Evolutionary conservation across 352 stramenopile species (phyloP).

Genomic region (Globisporangium alternatum): DNA sequence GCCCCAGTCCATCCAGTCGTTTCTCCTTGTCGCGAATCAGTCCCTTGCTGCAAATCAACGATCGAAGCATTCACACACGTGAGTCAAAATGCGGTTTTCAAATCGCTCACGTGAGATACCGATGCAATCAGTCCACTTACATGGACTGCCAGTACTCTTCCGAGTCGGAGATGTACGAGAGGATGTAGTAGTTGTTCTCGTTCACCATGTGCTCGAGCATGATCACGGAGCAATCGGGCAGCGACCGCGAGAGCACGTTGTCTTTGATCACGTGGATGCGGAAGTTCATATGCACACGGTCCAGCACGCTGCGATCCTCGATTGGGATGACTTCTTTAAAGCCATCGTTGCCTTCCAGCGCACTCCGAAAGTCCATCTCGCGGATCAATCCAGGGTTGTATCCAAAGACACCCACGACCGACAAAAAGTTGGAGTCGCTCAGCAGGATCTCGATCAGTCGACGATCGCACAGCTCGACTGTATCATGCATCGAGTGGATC

Average conservation of each 20-base stretch:
- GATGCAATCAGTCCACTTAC: slow-evolving; percentile 26
- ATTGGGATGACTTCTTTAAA: slow-evolving; percentile 83
- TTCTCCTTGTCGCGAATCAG: slow-evolving; percentile 40
- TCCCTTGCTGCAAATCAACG: slow-evolving; percentile 36
- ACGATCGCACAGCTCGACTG: slow-evolving; percentile 77
- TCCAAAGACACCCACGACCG: slow-evolving; percentile 76
- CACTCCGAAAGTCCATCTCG: slow-evolving; percentile 72
- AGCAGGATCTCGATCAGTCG: slow-evolving; percentile 66
- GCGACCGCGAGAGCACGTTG: slow-evolving; percentile 73
- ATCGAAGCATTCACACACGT: neutral
- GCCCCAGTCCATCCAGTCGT: slow-evolving; percentile 46
- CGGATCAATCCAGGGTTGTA: slow-evolving; percentile 74
- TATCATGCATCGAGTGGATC: neutral
- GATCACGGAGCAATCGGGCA: slow-evolving; percentile 71
- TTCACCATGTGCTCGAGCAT: slow-evolving; percentile 82
- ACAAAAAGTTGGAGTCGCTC: slow-evolving; percentile 75
- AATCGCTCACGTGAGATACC: neutral
- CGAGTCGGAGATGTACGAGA: slow-evolving; percentile 76
- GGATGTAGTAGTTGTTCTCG: slow-evolving; percentile 85
- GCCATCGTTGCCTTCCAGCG: slow-evolving; percentile 50
- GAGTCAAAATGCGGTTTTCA: neutral
- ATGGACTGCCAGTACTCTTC: slow-evolving; percentile 67
- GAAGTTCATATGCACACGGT: slow-evolving; percentile 84
- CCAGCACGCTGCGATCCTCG: slow-evolving; percentile 47
- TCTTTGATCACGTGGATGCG: slow-evolving; percentile 88